Conservation (phyloP, 345 rosid genomes). For the Garcia nutans region DNA sequence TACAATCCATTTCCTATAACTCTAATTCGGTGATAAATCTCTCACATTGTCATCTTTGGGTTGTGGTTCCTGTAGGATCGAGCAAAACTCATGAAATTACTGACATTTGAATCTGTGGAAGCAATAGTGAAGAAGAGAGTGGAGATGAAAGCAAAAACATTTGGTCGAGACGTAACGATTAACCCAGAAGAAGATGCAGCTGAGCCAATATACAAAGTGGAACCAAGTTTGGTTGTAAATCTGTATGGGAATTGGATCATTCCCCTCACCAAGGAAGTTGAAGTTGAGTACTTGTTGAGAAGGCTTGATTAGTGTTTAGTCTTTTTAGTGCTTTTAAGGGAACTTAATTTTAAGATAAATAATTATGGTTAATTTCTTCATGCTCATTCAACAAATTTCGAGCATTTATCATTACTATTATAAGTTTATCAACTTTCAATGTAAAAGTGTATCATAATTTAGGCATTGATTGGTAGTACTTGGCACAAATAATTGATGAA, state of each 20-base stretch:
- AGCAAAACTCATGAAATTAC: constrained; percentile 45
- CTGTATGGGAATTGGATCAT: constrained; percentile 52
- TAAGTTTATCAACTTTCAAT: no score
- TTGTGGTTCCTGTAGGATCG: constrained; percentile 41
- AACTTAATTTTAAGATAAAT: background rate
- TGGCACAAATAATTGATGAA: no score
- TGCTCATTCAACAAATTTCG: no score
- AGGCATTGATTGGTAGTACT: background rate
- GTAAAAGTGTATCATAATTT: background rate
- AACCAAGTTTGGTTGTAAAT: constrained; percentile 50
- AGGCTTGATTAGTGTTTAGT: constrained; percentile 39
- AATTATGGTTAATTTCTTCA: no score
- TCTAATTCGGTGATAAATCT: background rate
- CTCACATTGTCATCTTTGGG: background rate
- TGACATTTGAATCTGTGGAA: constrained; percentile 53
- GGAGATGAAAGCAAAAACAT: constrained; percentile 56
- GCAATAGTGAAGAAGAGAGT: constrained; percentile 57
- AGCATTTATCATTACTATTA: no score
- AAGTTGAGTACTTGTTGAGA: constrained; percentile 54
- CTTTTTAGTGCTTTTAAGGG: background rate
- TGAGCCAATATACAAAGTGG: constrained; percentile 41
- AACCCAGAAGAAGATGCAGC: background rate
- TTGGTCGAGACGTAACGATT: constrained; percentile 36
- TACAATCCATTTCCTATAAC: background rate
- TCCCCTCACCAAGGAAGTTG: constrained; percentile 65